Percentiles rank a stretch among this genome's conserved stretches.
Evolutionary conservation across 257 asterid genomes (phyloP).

Genomic region (Verbena officinalis): DNA sequence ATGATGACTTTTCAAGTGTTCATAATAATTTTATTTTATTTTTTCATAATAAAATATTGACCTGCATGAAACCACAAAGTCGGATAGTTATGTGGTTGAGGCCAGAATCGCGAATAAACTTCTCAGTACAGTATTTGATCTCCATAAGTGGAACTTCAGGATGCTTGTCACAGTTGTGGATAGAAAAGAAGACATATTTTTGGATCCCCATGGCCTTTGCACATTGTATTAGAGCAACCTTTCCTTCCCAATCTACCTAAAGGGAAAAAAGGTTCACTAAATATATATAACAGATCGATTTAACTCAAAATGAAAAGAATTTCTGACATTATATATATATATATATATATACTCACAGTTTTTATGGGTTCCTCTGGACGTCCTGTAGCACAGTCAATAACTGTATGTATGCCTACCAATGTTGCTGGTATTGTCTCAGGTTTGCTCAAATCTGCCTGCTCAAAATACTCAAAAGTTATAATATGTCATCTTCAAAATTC

Average conservation of each 20-base stretch:
- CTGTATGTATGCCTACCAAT: conserved; percentile 86
- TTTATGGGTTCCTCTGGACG: conserved; percentile 98
- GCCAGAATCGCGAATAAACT: conserved; percentile 81
- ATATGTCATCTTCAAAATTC: conserved; percentile 21
- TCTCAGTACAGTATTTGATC: conserved; percentile 94
- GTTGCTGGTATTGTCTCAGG: conserved; percentile 98
- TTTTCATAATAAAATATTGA: conserved; percentile 27
- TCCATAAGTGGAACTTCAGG: conserved; percentile 99
- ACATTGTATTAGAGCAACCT: conserved; percentile 97
- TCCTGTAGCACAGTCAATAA: conserved; percentile 98
- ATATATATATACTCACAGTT: conserved; percentile 59
- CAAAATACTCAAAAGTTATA: conserved; percentile 35
- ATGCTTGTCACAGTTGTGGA: conserved; percentile 98
- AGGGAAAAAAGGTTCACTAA: conserved; percentile 38
- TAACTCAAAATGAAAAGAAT: conserved; percentile 1
- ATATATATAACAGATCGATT: conserved; percentile 28
- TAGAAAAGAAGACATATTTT: conserved; percentile 84
- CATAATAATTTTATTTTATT: background rate
- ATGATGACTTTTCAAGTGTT: too few species aligned
- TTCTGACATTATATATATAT: too few species aligned
- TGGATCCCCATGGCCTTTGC: conserved; percentile 98
- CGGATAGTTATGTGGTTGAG: conserved; percentile 78
- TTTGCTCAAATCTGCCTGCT: conserved; percentile 94
- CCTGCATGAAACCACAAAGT: conserved; percentile 99
- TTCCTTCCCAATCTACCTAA: conserved; percentile 99